Base-by-base conservation (phyloP, 2,329 filamentous ascomycete genomes). In the Hypoxylon sp. region DNA sequence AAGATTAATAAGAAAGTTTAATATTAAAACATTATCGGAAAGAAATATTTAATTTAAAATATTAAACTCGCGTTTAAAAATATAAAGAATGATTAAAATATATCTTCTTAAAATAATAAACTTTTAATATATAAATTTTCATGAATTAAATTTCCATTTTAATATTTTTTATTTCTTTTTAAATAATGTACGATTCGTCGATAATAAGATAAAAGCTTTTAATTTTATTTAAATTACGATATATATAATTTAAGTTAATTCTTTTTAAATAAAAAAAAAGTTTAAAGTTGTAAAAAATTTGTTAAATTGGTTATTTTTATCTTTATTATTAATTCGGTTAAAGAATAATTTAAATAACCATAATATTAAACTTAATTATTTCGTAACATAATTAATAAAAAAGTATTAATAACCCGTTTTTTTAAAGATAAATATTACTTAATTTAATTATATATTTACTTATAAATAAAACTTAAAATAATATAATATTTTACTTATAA, bases 61-160 rank as follows among this genome's bases (percentile, higher is more conserved):
- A 3, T 27, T 27, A 27, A 27, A 27, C 3, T 27, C 3, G 3
- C 3, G 5, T 27, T 27, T 27, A 27, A 27, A 4, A 27, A 27
- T 27, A 27, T 27, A 27, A 27, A 27, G 3, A 27, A 3, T 27
- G 3, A 27, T 27, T 27, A 27, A 27, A n/a, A 49, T 27, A 30
- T 49, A 49, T 49, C 11, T 10, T 49, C n/a, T 13, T 49, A 35
- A 35, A 35, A 35, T 49, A 30, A 30, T 49, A 49, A 30, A 6
- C 11, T 30, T 13, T n/a, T 27, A 27, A 30, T 31, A 14, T n/a
- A 27, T n/a, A 49, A 49, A 30, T 11, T 30, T 13, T n/a, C 31
- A 49, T 49, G 14, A 49, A 49, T 30, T 49, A 31, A 30, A 4
- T 13, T 13, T 30, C 13, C 31, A 30, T 14, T 30, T 49, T 49